Percentiles rank a stretch among this genome's conserved stretches.
phyloP scores from a whole-genome alignment of 257 asterid species.

The Galeopsis tetrahit region DNA sequence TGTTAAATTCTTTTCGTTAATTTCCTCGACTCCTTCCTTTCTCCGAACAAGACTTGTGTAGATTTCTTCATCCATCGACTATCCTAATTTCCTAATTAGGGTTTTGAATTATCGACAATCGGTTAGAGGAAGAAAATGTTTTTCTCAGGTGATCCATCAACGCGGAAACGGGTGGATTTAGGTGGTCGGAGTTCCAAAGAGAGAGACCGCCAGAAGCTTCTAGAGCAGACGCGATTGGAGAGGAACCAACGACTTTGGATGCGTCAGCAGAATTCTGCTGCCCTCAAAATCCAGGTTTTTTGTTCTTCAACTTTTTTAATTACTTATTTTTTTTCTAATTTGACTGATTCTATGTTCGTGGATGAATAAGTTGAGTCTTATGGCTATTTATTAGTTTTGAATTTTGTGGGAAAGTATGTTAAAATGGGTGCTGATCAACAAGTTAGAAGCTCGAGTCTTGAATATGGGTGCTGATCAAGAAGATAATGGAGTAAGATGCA shows the following conservation, averaged over 20 bases:
- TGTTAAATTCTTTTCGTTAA: constrained; percentile 6
- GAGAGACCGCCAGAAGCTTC: constrained; percentile 89
- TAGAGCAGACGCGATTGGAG: constrained; percentile 87
- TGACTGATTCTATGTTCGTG: constrained; percentile 3
- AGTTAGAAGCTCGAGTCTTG: constrained; percentile 12
- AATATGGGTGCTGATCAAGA: not conserved
- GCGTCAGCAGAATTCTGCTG: constrained; percentile 89
- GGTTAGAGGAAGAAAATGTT: constrained; percentile 52
- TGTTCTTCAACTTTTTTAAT: not conserved
- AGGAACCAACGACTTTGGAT: constrained; percentile 70
- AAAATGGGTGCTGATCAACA: not conserved
- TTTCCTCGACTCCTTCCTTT: constrained; percentile 21
- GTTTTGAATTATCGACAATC: constrained; percentile 26
- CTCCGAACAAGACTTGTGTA: constrained; percentile 27
- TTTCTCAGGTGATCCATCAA: constrained; percentile 89
- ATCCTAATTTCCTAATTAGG: constrained; percentile 32
- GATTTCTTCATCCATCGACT: constrained; percentile 36
- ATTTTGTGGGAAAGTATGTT: constrained; percentile 21
- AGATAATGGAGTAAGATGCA: not conserved
- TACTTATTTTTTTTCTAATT: constrained; percentile 1
- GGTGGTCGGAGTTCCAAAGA: constrained; percentile 98
- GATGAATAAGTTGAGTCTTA: constrained; percentile 28
- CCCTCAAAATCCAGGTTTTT: constrained; percentile 79
- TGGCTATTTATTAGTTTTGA: not conserved
- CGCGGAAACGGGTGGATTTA: constrained; percentile 90